Evolutionary conservation across 345 rosid species (phyloP), one percentile per base, ranked within the genome.

Genomic region (Mercurialis annua): DNA sequence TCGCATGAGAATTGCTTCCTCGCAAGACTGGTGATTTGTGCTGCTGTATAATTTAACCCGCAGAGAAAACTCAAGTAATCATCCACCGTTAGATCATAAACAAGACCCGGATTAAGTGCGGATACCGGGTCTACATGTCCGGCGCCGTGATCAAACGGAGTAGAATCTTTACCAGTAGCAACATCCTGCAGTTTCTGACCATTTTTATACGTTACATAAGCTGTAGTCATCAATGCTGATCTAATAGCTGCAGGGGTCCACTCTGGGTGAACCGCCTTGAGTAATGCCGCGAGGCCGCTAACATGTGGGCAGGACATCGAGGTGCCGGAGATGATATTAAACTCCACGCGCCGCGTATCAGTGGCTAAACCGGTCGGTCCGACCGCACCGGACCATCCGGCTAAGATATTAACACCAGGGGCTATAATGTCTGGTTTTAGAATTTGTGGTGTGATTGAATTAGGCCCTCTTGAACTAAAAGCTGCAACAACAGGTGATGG

Each of bases 251-350:
- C 78, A 0, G 78, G 74, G 52, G 64, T 69, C 78, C 78, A 75
- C 5, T 70, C 71, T 26, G 74, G 78, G 16, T 75, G 78, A 1
- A 67, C 74, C 2, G 43, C 78, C 50, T 70, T 70, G 44, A 75
- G 8, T 26, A 75, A n/a, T 0, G 78, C 78, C 0, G 78, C 63
- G 4, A 75, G 63, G 11, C 78, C 78, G 18, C 74, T 69, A 18
- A 75, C 74, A 53, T 75, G 78, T 0, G 78, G 78, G 52, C 78
- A 75, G 3, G 78, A 75, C 78, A 75, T 75, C 11, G 78, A 75
- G 15, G 78, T 75, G 30, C 78, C 78, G 7, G 78, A 75, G 20
- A 75, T 75, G 4, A 75, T 46, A 46, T 75, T 75, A 64, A 75
- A 75, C 10, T 70, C 68, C 14, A 70, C 74, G 6, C 74, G 78